Conservation (phyloP, 495 filamentous ascomycete genomes). For the Pseudevernia furfuracea region DNA sequence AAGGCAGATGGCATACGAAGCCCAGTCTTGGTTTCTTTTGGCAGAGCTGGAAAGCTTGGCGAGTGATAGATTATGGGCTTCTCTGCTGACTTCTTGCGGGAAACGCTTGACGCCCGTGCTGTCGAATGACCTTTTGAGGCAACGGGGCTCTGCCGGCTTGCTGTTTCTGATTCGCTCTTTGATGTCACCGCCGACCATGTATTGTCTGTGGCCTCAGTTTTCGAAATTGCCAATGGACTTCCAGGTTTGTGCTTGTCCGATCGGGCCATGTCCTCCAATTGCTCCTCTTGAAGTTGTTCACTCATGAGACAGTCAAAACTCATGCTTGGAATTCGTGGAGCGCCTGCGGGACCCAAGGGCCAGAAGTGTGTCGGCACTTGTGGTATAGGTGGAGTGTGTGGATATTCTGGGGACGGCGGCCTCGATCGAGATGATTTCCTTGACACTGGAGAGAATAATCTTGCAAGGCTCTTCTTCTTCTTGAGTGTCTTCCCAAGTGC, state of each 20-base stretch:
- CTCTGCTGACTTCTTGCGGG: constrained; percentile 3
- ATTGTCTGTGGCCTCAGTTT: background rate
- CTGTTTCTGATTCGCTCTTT: constrained; percentile 2
- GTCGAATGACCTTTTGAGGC: background rate
- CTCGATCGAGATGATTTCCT: constrained; percentile 21
- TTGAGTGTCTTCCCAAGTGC: constrained; percentile 17
- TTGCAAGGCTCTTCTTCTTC: constrained; percentile 26
- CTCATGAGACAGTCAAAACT: constrained; percentile 3
- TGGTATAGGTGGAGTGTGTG: constrained; percentile 12
- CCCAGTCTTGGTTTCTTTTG: constrained; percentile 13
- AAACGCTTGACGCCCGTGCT: constrained; percentile 11
- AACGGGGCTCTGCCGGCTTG: constrained; percentile 10
- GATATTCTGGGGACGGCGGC: constrained; percentile 13
- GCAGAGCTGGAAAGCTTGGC: constrained; percentile 7
- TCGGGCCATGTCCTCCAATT: constrained; percentile 1
- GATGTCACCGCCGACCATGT: background rate
- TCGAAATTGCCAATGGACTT: constrained; percentile 6
- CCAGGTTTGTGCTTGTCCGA: constrained; percentile 4
- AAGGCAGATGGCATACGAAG: constrained; percentile 11
- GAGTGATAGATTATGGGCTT: constrained; percentile 8
- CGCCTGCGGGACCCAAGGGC: constrained; percentile 2
- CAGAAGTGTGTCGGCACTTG: constrained; percentile 19
- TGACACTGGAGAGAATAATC: constrained; percentile 21
- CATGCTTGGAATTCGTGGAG: constrained; percentile 14
- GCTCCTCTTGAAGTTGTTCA: constrained; percentile 5